Conservation (phyloP, 73 alveolate species). For the Paramecium biaurelia region DNA sequence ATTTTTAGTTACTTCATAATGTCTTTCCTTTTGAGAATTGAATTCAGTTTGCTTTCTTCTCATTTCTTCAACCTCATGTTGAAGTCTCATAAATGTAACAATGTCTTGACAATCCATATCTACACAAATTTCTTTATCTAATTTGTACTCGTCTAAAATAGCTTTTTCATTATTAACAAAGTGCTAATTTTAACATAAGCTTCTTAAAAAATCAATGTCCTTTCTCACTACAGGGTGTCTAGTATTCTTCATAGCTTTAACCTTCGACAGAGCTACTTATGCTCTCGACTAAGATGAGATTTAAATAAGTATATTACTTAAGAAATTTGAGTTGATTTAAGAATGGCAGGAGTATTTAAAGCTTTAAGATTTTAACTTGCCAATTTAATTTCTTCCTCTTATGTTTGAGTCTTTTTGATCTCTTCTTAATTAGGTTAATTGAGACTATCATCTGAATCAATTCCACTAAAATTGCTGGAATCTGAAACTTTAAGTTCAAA, state of each 20-base stretch:
- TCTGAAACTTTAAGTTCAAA: background rate
- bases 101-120: constrained; percentile 42
- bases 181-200: constrained; percentile 14
- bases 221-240: background rate
- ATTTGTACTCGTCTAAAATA: background rate
- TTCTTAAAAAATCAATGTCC: background rate
- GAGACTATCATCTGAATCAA: background rate
- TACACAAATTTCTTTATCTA: constrained; percentile 25
- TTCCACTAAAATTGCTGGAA: background rate
- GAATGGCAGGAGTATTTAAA: background rate
- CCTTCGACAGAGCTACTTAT: background rate
- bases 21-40: background rate
- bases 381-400: background rate
- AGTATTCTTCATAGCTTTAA: background rate
- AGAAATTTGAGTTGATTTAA: background rate
- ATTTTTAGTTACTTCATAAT: background rate
- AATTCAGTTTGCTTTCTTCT: constrained; percentile 9
- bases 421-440: background rate
- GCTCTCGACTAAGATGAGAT: background rate
- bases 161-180: constrained; percentile 31
- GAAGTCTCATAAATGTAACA: constrained; percentile 16
- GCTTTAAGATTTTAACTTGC: background rate
- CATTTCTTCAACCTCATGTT: constrained; percentile 37
- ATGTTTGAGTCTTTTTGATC: background rate
- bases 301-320: background rate